These are phyloP conservation scores for Xylariaceae sp. DNA, from an alignment of 2,329 filamentous ascomycete genomes.

Conservation along the genomic window DNA sequence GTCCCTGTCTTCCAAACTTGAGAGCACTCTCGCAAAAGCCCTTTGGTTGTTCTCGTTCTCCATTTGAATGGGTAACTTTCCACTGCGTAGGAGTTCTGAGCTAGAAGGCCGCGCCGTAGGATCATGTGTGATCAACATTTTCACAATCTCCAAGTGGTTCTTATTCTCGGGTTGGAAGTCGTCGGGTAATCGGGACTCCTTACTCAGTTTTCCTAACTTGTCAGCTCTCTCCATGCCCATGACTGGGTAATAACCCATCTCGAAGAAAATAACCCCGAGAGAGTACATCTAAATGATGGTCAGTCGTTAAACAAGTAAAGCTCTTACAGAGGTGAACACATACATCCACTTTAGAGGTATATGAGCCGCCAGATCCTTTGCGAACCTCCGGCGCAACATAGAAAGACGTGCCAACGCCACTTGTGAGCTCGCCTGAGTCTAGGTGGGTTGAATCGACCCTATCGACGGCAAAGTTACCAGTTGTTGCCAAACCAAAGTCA, in stretches of 20 bases:
- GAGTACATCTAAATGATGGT: slow-evolving; percentile 73
- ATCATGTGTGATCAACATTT: slow-evolving; percentile 76
- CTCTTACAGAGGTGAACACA: slow-evolving; percentile 32
- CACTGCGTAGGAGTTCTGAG: slow-evolving; percentile 76
- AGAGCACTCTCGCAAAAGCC: slow-evolving; percentile 52
- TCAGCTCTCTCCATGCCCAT: slow-evolving; percentile 62
- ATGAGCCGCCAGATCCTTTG: slow-evolving; percentile 70
- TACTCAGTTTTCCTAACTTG: slow-evolving; percentile 65
- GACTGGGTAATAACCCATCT: slow-evolving; percentile 79
- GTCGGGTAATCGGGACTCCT: slow-evolving; percentile 65
- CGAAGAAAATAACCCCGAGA: slow-evolving; percentile 94
- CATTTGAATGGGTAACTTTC: slow-evolving; percentile 84
- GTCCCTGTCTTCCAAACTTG: slow-evolving; percentile 74
- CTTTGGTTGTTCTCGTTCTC: slow-evolving; percentile 88
- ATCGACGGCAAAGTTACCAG: slow-evolving; percentile 70
- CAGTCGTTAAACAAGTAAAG: neutral
- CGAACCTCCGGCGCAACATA: slow-evolving; percentile 93
- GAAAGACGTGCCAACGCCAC: slow-evolving; percentile 73
- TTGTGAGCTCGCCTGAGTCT: slow-evolving; percentile 64
- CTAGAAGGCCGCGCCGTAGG: slow-evolving; percentile 81
- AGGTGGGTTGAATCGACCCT: slow-evolving; percentile 42
- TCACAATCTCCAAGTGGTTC: slow-evolving; percentile 74
- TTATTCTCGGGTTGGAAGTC: slow-evolving; percentile 70
- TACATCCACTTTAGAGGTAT: slow-evolving; percentile 90
- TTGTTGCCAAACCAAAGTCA: slow-evolving; percentile 92